Base-by-base conservation (phyloP, 805 yeast species). In the Candida hispaniensis region DNA sequence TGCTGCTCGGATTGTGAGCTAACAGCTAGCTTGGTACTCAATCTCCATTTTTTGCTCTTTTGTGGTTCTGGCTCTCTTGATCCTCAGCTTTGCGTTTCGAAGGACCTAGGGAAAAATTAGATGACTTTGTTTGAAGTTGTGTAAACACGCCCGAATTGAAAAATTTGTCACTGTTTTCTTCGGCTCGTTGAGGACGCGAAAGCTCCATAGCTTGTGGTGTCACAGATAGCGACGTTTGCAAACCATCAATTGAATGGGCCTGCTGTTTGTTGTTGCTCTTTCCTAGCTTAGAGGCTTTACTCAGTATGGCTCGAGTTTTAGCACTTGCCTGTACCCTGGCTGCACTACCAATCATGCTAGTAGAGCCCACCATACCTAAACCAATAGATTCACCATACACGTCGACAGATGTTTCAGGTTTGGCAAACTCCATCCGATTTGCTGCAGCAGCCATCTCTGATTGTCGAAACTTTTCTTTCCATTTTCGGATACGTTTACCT, bases 371-470 rank as follows among this genome's bases (percentile, higher is more conserved):
- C 82, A 81, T 73, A 3, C 94, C 94, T 30, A 83, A 49, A 0
- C 94, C 94, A 18, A 79, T 61, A 9, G 48, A 34, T 47, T 82
- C 94, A 7, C 93, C 93, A 50, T 62, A 77, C 0, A 73, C 63
- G 42, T 79, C 85, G 3, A 65, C 59, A 1, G 75, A 66, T 13
- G 66, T 71, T 50, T 82, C 94, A 43, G 66, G 63, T 46, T 75
- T 68, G 5, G 93, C 95, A 58, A 88, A 86, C 25, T 67, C 78
- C 71, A 86, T 67, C 49, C 79, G 71, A 52, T 88, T 85, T 48
- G 82, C 94, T 3, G 93, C 79, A 44, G 73, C 77, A 20, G 85
- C 74, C 26, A 80, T 52, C 38, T 85, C 93, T 0, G 94, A 77
- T 66, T 79, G 67, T 48, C 75, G 76, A 56, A 78, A 75, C 49